These are phyloP conservation scores for Hypericum perforatum DNA, from an alignment of 345 rosid genomes.

Conservation along the genomic window DNA sequence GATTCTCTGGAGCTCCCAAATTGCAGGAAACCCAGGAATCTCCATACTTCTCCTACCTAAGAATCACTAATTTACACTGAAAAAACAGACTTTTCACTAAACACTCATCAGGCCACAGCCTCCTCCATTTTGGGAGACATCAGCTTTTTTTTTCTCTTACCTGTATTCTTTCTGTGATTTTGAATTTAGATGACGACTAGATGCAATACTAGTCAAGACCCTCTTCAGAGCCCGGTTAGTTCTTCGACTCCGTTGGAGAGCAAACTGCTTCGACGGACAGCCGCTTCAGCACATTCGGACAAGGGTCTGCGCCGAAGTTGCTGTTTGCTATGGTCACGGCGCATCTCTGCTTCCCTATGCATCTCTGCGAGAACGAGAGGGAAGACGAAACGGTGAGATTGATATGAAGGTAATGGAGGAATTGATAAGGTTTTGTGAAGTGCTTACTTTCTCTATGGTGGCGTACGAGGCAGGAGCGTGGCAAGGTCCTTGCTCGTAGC, in stretches of 20 bases:
- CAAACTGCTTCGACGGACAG: constrained; percentile 79
- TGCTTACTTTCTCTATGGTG: constrained; percentile 64
- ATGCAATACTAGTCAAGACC: constrained; percentile 15
- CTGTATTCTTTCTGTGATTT: constrained; percentile 13
- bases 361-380: constrained; percentile 40
- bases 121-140: constrained; percentile 13
- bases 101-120: constrained; percentile 21
- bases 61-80: constrained; percentile 16
- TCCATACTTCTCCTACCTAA: constrained; percentile 33
- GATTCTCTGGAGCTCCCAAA: constrained; percentile 23
- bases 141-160: constrained; percentile 10
- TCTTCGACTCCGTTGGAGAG: constrained; percentile 44
- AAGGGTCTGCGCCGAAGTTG: constrained; percentile 79
- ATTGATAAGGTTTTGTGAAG: not conserved
- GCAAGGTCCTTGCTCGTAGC: constrained; percentile 88
- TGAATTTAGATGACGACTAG: constrained; percentile 29
- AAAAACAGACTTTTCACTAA: constrained; percentile 20
- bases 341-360: constrained; percentile 75
- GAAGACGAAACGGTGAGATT: not conserved
- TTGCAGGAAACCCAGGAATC: constrained; percentile 30
- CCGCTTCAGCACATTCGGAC: constrained; percentile 72
- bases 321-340: constrained; percentile 63
- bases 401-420: not conserved
- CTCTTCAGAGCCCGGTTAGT: constrained; percentile 15
- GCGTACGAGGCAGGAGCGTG: constrained; percentile 71